phyloP scores from a whole-genome alignment of 2,329 filamentous ascomycete species.

The Coniella lustricola region DNA sequence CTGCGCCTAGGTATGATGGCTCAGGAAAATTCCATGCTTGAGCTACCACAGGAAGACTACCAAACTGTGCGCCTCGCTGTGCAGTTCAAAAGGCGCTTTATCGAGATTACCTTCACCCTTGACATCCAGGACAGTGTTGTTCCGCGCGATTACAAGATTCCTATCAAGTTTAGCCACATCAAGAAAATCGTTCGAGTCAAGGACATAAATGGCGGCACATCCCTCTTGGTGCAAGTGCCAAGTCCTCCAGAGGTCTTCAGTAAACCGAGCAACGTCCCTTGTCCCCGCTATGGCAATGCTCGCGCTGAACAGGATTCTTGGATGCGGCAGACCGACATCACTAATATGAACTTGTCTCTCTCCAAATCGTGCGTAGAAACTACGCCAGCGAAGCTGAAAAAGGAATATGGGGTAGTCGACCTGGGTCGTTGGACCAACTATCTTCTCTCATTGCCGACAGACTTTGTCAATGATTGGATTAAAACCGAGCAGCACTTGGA shows the following conservation, averaged over 20 bases:
- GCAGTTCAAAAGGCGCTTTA: conserved; percentile 5
- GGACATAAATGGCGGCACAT: conserved; percentile 25
- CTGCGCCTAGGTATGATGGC: conserved; percentile 13
- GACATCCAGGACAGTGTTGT: background rate
- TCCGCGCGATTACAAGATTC: conserved; percentile 30
- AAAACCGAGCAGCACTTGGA: conserved; percentile 47
- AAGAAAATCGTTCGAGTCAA: conserved; percentile 34
- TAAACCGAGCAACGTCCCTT: conserved; percentile 26
- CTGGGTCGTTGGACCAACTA: conserved; percentile 53
- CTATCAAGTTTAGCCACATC: conserved; percentile 40
- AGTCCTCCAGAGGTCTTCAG: conserved; percentile 43
- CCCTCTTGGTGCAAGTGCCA: conserved; percentile 40
- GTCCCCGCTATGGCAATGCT: conserved; percentile 27
- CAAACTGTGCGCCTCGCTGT: conserved; percentile 1
- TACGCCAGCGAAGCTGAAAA: conserved; percentile 33
- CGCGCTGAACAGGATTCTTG: conserved; percentile 40
- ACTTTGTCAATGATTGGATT: conserved; percentile 28
- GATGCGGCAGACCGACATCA: conserved; percentile 42
- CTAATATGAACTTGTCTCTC: conserved; percentile 22
- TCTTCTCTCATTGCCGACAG: conserved; percentile 34
- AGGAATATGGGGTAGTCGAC: conserved; percentile 36
- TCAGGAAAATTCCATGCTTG: conserved; percentile 9
- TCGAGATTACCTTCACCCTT: conserved; percentile 11
- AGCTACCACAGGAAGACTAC: conserved; percentile 9
- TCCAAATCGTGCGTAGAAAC: conserved; percentile 22